These are phyloP conservation scores for rapeseed (Brassica napus) DNA, from an alignment of 345 rosid genomes.

Conservation along the genomic window DNA sequence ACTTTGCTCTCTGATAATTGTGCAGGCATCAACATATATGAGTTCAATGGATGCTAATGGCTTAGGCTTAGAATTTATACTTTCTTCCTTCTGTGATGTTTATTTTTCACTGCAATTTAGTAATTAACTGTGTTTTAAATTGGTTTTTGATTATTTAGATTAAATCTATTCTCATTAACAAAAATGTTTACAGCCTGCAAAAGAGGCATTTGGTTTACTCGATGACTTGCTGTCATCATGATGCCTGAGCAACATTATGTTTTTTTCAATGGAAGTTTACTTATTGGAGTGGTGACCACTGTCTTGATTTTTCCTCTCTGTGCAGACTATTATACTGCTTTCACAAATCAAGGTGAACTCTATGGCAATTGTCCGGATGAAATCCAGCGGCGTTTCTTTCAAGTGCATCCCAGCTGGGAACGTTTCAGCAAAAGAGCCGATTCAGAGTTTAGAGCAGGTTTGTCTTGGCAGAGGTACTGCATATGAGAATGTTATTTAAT, in stretches of 20 bases:
- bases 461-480: constrained; percentile 40
- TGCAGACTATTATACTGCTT: constrained; percentile 64
- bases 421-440: constrained; percentile 37
- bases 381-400: constrained; percentile 45
- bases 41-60: neutral
- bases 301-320: constrained; percentile 30
- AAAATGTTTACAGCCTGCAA: neutral
- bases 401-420: constrained; percentile 43
- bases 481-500: constrained; percentile 13
- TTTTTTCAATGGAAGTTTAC: neutral
- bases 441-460: constrained; percentile 77
- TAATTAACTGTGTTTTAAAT: neutral
- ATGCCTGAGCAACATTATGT: neutral
- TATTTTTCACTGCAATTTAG: neutral
- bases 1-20: constrained; percentile 1
- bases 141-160: neutral
- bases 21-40: neutral
- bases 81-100: constrained; percentile 10
- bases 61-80: constrained; percentile 5
- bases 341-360: constrained; percentile 82
- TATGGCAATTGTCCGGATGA: constrained; percentile 73
- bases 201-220: constrained; percentile 8
- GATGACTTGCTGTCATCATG: neutral
- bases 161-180: constrained; percentile 1
- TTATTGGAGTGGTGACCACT: constrained; percentile 16